Evolutionary conservation across 2,329 filamentous ascomycete genomes (phyloP).

Genomic region (Sporothrix brasiliensis): DNA sequence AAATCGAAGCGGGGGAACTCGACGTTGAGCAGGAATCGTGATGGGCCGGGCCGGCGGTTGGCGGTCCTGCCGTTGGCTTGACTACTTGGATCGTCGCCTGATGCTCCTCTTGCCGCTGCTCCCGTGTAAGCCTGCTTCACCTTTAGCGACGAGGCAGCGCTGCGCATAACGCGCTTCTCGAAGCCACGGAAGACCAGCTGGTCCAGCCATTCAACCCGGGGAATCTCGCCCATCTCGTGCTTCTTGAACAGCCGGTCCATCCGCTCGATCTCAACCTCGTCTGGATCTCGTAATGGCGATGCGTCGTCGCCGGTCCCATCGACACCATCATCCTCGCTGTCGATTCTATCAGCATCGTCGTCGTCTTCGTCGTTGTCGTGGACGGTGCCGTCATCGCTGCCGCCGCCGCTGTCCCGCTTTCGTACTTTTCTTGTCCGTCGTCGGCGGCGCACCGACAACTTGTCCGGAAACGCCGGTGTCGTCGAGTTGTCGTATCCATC

Average conservation of each 20-base stretch:
- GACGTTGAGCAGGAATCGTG: conserved; percentile 79
- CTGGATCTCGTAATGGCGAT: conserved; percentile 59
- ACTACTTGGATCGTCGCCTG: conserved; percentile 43
- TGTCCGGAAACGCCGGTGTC: conserved; percentile 71
- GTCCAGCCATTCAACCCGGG: conserved; percentile 91
- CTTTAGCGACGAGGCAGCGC: conserved; percentile 65
- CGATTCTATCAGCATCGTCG: conserved; percentile 45
- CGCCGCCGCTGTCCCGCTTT: conserved; percentile 49
- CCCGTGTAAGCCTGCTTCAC: conserved; percentile 45
- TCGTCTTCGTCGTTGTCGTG: conserved; percentile 52
- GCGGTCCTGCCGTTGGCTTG: conserved; percentile 41
- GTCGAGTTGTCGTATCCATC: conserved; percentile 80
- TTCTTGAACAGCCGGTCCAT: conserved; percentile 92
- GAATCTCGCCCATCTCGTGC: conserved; percentile 96
- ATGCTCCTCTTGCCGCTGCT: conserved; percentile 49
- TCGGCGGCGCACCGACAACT: conserved; percentile 52
- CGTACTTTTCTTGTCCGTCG: conserved; percentile 44
- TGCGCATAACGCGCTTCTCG: conserved; percentile 72
- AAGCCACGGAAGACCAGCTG: conserved; percentile 89
- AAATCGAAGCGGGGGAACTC: conserved; percentile 96
- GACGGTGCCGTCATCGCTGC: conserved; percentile 47
- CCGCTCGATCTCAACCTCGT: conserved; percentile 82
- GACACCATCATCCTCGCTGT: conserved; percentile 49
- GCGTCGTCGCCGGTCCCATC: conserved; percentile 53
- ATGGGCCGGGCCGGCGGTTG: conserved; percentile 47